These are phyloP conservation scores for Penicillium soppii DNA, from an alignment of 495 filamentous ascomycete species.

Conservation along the genomic window DNA sequence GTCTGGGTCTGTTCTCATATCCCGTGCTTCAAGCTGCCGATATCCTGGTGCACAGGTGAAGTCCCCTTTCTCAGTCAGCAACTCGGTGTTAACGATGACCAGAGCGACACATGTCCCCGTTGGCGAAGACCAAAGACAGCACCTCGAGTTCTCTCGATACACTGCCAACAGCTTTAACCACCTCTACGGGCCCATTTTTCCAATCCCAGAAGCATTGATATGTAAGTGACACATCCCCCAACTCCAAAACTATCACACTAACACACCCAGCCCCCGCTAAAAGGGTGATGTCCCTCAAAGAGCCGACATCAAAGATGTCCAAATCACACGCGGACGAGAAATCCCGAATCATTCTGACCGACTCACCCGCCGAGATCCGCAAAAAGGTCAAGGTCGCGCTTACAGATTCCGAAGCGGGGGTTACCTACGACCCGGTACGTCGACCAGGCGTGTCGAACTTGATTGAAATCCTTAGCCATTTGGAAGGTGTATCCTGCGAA, in stretches of 20 bases:
- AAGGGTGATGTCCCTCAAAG: conserved; percentile 82
- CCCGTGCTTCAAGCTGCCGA: conserved; percentile 95
- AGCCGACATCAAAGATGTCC: conserved; percentile 84
- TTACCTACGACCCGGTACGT: conserved; percentile 67
- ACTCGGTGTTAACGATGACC: conserved; percentile 1
- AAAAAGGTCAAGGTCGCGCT: conserved; percentile 68
- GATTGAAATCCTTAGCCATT: conserved; percentile 69
- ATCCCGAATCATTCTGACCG: conserved; percentile 81
- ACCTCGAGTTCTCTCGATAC: conserved; percentile 87
- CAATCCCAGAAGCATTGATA: conserved; percentile 69
- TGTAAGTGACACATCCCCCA: conserved; percentile 51
- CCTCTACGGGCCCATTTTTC: conserved; percentile 61
- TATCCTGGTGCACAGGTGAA: conserved; percentile 78
- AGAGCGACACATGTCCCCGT: conserved; percentile 94
- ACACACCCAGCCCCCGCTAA: conserved; percentile 61
- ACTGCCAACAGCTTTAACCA: conserved; percentile 83
- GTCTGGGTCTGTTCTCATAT: conserved; percentile 93
- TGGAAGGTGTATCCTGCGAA: conserved; percentile 51
- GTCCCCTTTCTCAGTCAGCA: not conserved
- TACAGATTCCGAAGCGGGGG: conserved; percentile 65
- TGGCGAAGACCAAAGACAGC: conserved; percentile 88
- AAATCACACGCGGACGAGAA: conserved; percentile 72
- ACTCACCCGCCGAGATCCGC: conserved; percentile 56
- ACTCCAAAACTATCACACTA: not conserved
- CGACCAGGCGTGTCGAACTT: conserved; percentile 89